A percentile compares a stretch with the other conserved stretches of the same genome.
Conservation (phyloP, 805 yeast species). For the Zygoascus tannicola region DNA sequence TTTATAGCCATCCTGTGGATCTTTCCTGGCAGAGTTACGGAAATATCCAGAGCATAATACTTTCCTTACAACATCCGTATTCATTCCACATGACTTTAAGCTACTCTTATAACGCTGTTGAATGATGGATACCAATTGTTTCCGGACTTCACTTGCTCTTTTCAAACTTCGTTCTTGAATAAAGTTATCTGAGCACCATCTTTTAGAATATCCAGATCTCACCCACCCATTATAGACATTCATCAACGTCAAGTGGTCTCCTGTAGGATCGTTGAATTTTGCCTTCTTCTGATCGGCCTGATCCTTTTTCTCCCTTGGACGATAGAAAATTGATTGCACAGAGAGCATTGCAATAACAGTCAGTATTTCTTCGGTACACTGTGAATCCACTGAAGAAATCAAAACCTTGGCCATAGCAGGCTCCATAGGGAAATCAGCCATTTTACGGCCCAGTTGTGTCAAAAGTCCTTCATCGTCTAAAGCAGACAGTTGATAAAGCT, state of each 20-base stretch:
- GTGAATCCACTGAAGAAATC: constrained; percentile 48
- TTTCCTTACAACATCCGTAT: constrained; percentile 36
- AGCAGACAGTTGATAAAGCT: constrained; percentile 82
- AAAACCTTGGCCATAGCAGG: constrained; percentile 80
- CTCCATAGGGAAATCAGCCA: constrained; percentile 89
- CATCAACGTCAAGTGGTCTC: constrained; percentile 74
- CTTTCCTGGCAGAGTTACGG: constrained; percentile 54
- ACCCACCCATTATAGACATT: constrained; percentile 74
- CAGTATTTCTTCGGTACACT: constrained; percentile 59
- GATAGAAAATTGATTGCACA: constrained; percentile 59
- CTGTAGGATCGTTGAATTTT: constrained; percentile 43
- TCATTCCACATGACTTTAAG: constrained; percentile 26
- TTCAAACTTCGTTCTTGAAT: constrained; percentile 65
- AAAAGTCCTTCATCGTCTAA: constrained; percentile 68
- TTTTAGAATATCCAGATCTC: constrained; percentile 51
- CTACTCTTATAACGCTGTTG: constrained; percentile 22
- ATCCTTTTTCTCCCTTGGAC: constrained; percentile 54
- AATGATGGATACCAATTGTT: constrained; percentile 52
- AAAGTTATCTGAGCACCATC: constrained; percentile 83
- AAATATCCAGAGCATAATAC: constrained; percentile 61
- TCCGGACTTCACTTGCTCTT: constrained; percentile 59
- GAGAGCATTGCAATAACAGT: constrained; percentile 77
- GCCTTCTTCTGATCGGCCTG: constrained; percentile 58
- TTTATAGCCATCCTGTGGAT: constrained; percentile 46
- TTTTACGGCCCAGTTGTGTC: constrained; percentile 67